These are phyloP conservation scores for Allantophomopsis lycopodina DNA, from an alignment of 2,329 filamentous ascomycete genomes.

Conservation along the genomic window DNA sequence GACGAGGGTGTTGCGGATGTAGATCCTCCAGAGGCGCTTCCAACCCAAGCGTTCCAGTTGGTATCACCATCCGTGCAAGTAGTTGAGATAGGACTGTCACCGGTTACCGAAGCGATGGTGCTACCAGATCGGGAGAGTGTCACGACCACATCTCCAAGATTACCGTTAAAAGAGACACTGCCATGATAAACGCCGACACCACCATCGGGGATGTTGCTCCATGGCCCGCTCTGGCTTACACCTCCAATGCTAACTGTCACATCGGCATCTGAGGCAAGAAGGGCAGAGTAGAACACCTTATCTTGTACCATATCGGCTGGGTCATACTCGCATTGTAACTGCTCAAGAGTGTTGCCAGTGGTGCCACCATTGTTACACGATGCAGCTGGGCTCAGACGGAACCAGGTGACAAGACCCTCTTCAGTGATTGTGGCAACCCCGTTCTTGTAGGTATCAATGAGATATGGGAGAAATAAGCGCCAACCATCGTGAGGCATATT, in stretches of 20 bases:
- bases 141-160: not conserved
- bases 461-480: not conserved
- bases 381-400: not conserved
- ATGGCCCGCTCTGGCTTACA: not conserved
- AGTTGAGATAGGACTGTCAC: not conserved
- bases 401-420: conserved; percentile 1
- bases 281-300: conserved; percentile 1
- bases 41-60: not conserved
- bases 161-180: not conserved
- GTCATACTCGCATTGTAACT: not conserved
- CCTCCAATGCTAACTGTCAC: not conserved
- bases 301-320: not conserved
- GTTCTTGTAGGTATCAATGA: conserved; percentile 2
- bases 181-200: conserved; percentile 1
- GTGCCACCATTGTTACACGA: no score
- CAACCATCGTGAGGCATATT: conserved; percentile 28
- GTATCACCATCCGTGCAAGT: not conserved
- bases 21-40: not conserved
- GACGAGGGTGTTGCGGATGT: not conserved
- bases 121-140: not conserved
- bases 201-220: not conserved
- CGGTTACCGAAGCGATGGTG: not conserved
- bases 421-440: not conserved
- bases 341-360: conserved; percentile 1
- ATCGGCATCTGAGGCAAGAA: not conserved